Evolutionary conservation across 2,329 filamentous ascomycete genomes (phyloP), one percentile per base, ranked within the genome.

Genomic region (Colletotrichum siamense): DNA sequence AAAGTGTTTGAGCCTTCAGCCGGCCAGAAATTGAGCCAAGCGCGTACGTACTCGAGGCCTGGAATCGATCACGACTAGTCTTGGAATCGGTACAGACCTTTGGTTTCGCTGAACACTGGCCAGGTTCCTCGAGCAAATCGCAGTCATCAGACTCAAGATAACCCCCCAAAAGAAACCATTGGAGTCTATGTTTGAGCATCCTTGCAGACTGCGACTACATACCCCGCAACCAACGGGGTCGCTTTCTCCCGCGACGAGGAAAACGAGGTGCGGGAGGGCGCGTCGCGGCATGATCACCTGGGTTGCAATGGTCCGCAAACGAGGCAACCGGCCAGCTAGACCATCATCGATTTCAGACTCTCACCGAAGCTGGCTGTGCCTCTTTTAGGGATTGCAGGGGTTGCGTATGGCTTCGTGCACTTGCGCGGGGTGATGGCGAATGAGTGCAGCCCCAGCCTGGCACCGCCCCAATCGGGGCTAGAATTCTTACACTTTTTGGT

Each of bases 301-400:
- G 70, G 55, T 68, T 39, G 39, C 8, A 57, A 76, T 32, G 64
- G 70, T 73, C 28, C 64, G 73, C 70, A 24, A 49, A 26, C 44
- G 28, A 76, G 73, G 73, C 73, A 69, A 65, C 73, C 39, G n/a
- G 18, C 44, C 32, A 52, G 44, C 36, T 39, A 39, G 26, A 39
- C 66, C 13, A 24, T n/a, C 59, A 36, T 73, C 9, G 32, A 52
- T 39, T 34, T 22, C 24, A 64, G 10, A 36, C 36, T 16, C 34
- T 73, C 70, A 73, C 73, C 73, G 73, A 73, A 59, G 64, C 39
- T 12, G 36, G 18, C 70, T 72, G 69, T 71, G 59, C 61, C 73
- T 61, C 49, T 73, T 73, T 59, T 68, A 8, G 15, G 24, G 67
- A 65, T 59, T 69, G 57, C 36, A 28, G 44, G 59, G 30, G 13